Percentiles rank a stretch among this genome's conserved stretches.
Evolutionary conservation across 1,284 basidiomycete genomes (phyloP).

Genomic region (Leccinum fallax): DNA sequence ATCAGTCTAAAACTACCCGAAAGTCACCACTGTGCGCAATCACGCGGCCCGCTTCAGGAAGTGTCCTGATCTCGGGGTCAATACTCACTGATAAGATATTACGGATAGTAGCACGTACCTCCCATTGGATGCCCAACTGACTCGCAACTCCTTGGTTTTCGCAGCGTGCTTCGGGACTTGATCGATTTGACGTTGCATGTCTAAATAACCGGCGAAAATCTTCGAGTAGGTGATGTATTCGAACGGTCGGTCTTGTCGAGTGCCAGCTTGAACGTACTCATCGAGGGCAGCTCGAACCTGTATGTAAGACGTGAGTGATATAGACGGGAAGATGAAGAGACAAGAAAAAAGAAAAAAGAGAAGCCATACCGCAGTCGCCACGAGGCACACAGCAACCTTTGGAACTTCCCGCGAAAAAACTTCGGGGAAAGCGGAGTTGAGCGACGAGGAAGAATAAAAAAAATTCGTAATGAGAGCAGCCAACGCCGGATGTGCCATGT

Average conservation of each 20-base stretch:
- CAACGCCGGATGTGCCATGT: too few relatives aligned
- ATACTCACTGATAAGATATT: too few relatives aligned
- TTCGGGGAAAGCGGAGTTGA: neutral
- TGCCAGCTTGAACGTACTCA: neutral
- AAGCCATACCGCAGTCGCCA: neutral
- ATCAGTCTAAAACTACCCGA: too few relatives aligned
- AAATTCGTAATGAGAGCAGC: too few relatives aligned
- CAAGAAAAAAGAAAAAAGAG: neutral
- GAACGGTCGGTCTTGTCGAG: neutral
- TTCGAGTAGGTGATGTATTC: neutral
- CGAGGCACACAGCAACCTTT: neutral
- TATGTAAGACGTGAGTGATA: neutral
- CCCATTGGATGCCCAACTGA: neutral
- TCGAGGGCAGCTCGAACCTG: neutral
- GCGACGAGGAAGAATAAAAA: too few relatives aligned
- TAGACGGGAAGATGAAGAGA: neutral
- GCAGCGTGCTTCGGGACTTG: neutral
- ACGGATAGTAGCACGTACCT: too few relatives aligned
- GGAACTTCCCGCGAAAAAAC: neutral
- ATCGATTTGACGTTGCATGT: neutral
- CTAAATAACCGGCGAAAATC: neutral
- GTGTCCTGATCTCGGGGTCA: too few relatives aligned
- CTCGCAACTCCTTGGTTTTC: neutral
- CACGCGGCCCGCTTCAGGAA: too few relatives aligned
- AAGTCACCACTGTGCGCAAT: too few relatives aligned